phyloP scores from a whole-genome alignment of 2,329 filamentous ascomycete genomes.

The Helicocarpus griseus region DNA sequence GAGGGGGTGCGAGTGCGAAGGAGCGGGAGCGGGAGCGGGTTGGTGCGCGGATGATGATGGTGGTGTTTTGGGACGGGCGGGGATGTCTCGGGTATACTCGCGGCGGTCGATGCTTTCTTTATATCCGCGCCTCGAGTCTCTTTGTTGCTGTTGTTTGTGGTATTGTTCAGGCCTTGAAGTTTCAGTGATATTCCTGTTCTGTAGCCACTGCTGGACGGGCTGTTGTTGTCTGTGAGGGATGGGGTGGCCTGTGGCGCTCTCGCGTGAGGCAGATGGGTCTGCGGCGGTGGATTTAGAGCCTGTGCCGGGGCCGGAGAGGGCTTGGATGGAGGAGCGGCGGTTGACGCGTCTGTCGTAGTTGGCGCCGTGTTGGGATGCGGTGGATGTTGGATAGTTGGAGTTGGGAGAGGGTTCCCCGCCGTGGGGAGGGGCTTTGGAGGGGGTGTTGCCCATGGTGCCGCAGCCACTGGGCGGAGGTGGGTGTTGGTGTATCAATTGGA shows the following conservation, averaged over 20 bases:
- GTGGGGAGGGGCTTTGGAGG: constrained; percentile 33
- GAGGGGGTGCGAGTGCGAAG: too few species aligned
- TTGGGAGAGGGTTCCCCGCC: constrained; percentile 13
- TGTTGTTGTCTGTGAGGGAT: constrained; percentile 25
- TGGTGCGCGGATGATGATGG: neutral
- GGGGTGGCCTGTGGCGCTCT: constrained; percentile 33
- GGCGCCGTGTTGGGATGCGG: constrained; percentile 5
- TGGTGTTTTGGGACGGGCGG: neutral
- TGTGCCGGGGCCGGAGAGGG: constrained; percentile 22
- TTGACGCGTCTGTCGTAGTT: constrained; percentile 28
- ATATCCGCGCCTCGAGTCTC: constrained; percentile 9
- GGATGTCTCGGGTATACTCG: neutral
- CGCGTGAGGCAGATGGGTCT: constrained; percentile 34
- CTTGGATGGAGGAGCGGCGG: constrained; percentile 32
- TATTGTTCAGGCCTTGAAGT: constrained; percentile 13
- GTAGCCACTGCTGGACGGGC: constrained; percentile 31
- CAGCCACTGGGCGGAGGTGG: neutral
- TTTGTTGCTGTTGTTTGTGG: constrained; percentile 11
- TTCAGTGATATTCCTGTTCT: constrained; percentile 27
- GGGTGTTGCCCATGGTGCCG: constrained; percentile 38
- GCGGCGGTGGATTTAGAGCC: constrained; percentile 29
- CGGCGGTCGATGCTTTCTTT: constrained; percentile 9
- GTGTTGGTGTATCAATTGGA: too few species aligned
- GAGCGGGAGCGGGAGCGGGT: neutral
- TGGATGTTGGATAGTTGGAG: constrained; percentile 16